Evolutionary conservation across 345 rosid species (phyloP).

Genomic region (Erysimum cheiranthoides): DNA sequence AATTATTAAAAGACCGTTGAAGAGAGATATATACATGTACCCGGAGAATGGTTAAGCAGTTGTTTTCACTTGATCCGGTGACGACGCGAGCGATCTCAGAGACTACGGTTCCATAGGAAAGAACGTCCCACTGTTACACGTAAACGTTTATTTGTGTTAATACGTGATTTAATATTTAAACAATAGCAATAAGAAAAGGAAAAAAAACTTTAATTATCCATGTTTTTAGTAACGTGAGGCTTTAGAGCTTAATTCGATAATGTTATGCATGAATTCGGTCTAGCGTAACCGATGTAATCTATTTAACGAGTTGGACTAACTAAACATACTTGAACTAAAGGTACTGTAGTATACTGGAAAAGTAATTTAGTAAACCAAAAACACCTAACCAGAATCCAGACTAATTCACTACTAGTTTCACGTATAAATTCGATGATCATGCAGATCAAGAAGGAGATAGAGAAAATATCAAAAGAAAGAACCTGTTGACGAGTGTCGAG

Average conservation of each 20-base stretch:
- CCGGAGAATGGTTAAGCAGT: conserved; percentile 54
- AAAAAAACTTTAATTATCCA: not conserved
- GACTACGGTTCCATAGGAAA: conserved; percentile 50
- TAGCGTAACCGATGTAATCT: not conserved
- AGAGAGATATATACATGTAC: conserved; percentile 43
- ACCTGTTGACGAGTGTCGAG: conserved; percentile 58
- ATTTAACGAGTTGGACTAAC: not conserved
- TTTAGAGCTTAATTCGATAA: not conserved
- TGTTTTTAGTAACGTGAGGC: not conserved
- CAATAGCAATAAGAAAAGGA: not conserved
- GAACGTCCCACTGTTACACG: conserved; percentile 75
- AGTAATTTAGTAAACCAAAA: not conserved
- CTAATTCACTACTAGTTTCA: not conserved
- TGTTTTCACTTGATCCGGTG: conserved; percentile 56
- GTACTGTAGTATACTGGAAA: too few species aligned
- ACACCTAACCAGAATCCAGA: not conserved
- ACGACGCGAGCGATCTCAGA: conserved; percentile 53
- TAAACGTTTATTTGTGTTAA: conserved; percentile 7
- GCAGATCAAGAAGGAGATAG: not conserved
- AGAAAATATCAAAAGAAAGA: not conserved
- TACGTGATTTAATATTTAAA: not conserved
- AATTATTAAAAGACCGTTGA: not conserved
- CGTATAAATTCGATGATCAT: not conserved
- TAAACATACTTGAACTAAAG: not conserved
- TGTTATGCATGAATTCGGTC: not conserved